Conservation (phyloP, 176 grass and related monocot species). For the Oryza longistaminata region DNA sequence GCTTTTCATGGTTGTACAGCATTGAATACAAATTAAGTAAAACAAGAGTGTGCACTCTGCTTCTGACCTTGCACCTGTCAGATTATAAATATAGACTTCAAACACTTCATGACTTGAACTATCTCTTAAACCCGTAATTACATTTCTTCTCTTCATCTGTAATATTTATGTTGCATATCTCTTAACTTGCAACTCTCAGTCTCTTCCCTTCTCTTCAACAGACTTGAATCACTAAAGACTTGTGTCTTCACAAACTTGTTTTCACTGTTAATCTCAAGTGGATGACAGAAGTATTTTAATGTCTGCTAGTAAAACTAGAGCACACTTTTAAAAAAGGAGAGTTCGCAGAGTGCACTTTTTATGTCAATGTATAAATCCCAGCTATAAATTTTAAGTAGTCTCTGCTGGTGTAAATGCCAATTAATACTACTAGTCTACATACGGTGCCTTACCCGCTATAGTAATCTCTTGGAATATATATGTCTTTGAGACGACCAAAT, state of each 20-base stretch:
- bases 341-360: neutral
- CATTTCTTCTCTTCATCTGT: constrained; percentile 81
- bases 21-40: constrained; percentile 20
- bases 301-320: constrained; percentile 30
- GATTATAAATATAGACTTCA: constrained; percentile 69
- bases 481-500: constrained; percentile 87
- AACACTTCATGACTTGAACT: constrained; percentile 71
- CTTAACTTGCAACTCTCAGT: constrained; percentile 66
- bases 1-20: constrained; percentile 9
- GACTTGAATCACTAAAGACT: constrained; percentile 51
- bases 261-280: constrained; percentile 66
- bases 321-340: neutral
- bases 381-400: neutral
- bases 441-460: constrained; percentile 71
- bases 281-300: constrained; percentile 56
- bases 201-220: constrained; percentile 83
- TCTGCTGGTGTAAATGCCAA: neutral
- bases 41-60: constrained; percentile 45
- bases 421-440: neutral
- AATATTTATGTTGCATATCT: constrained; percentile 70
- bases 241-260: constrained; percentile 80
- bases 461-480: constrained; percentile 93
- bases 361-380: neutral
- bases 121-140: constrained; percentile 67
- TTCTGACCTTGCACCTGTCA: constrained; percentile 85